These are phyloP conservation scores for Carex parvula DNA, from an alignment of 176 grass and related monocot species.

Conservation along the genomic window DNA sequence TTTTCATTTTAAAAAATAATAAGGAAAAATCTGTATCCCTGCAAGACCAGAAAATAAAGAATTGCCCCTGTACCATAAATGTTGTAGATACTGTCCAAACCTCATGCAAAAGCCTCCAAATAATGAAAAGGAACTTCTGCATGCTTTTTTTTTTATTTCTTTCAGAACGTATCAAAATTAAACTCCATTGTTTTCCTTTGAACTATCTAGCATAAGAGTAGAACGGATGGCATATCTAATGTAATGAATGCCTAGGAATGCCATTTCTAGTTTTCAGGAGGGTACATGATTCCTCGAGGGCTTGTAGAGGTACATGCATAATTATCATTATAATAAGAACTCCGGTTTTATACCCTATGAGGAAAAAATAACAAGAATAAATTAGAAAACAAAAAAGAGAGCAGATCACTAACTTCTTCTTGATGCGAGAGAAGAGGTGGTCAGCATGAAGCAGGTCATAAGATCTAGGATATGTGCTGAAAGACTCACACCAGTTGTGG, in stretches of 20 bases:
- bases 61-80: neutral
- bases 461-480: constrained; percentile 77
- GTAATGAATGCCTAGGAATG: neutral
- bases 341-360: neutral
- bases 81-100: neutral
- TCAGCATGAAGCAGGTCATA: constrained; percentile 81
- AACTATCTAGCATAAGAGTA: neutral
- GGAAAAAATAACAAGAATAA: neutral
- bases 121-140: neutral
- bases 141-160: neutral
- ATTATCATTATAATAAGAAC: neutral
- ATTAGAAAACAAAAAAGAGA: neutral
- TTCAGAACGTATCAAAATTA: neutral
- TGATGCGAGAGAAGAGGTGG: constrained; percentile 77
- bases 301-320: neutral
- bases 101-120: neutral
- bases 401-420: constrained; percentile 35
- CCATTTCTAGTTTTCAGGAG: neutral
- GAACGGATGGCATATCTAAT: neutral
- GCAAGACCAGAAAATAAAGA: neutral
- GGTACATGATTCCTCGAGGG: neutral
- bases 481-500: constrained; percentile 79
- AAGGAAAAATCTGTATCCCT: neutral
- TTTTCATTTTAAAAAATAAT: neutral
- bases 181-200: neutral